phyloP scores from a whole-genome alignment of 2,329 filamentous ascomycete genomes.

The Clonostachys sp. region DNA sequence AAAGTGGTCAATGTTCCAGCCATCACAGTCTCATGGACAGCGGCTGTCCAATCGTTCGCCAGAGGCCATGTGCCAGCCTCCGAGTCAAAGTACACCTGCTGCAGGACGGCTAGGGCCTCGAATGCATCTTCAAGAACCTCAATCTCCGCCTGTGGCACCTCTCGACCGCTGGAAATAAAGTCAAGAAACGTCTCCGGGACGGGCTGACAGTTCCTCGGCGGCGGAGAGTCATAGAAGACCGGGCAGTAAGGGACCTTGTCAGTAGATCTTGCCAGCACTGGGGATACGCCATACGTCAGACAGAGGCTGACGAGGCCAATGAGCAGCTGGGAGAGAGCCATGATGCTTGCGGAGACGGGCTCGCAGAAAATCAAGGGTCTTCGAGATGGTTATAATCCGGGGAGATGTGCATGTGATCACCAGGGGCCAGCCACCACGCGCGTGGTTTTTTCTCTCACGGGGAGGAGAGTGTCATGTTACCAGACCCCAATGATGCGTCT shows the following conservation, averaged over 20 bases:
- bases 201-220: neutral
- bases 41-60: constrained; percentile 90
- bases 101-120: constrained; percentile 68
- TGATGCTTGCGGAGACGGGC: no score
- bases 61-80: constrained; percentile 80
- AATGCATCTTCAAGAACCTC: constrained; percentile 44
- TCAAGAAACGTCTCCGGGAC: constrained; percentile 1
- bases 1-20: constrained; percentile 70
- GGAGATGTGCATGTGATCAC: no score
- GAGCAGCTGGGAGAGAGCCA: no score
- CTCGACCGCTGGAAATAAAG: neutral
- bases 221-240: constrained; percentile 1
- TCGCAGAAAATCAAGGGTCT: no score
- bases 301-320: neutral
- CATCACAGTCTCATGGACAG: constrained; percentile 76
- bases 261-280: neutral
- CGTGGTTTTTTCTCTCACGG: no score
- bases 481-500: no score
- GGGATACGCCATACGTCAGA: neutral
- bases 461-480: no score
- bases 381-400: no score
- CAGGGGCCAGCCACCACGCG: no score
- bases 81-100: constrained; percentile 70
- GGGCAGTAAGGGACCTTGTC: constrained; percentile 1
- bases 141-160: neutral